Evolutionary conservation across 176 grass and related monocot genomes (phyloP).

Genomic region (Musa troglodytarum): DNA sequence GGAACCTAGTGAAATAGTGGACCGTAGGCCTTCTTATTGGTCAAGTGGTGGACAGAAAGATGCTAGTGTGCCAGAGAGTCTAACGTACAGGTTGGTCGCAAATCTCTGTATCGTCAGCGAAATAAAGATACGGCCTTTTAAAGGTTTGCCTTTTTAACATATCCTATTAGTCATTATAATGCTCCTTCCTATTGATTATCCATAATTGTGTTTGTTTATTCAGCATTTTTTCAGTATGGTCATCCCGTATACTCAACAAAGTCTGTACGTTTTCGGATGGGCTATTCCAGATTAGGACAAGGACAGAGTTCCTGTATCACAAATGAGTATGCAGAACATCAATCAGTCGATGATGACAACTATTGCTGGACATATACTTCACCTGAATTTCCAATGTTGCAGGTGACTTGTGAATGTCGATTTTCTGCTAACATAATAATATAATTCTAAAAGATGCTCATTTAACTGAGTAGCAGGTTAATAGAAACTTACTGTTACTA

Average conservation of each 20-base stretch:
- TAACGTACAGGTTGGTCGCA: slow-evolving; percentile 49
- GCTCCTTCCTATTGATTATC: not conserved
- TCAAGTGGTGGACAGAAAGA: slow-evolving; percentile 60
- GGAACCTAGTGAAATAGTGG: slow-evolving; percentile 23
- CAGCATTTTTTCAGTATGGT: slow-evolving; percentile 48
- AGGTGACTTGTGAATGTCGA: slow-evolving; percentile 29
- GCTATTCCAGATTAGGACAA: slow-evolving; percentile 37
- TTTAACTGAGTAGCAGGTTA: not conserved
- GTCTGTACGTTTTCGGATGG: slow-evolving; percentile 54
- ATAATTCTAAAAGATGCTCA: not conserved
- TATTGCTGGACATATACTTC: slow-evolving; percentile 77
- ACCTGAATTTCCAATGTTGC: slow-evolving; percentile 63
- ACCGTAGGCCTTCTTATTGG: slow-evolving; percentile 63
- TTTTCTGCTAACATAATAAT: not conserved
- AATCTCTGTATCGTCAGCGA: slow-evolving; percentile 47
- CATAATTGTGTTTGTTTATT: not conserved
- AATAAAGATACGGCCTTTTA: slow-evolving; percentile 56
- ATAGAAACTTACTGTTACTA: not conserved
- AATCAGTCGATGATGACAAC: slow-evolving; percentile 39
- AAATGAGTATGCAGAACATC: slow-evolving; percentile 24
- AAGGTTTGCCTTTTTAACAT: slow-evolving; percentile 36
- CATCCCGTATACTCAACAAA: slow-evolving; percentile 59
- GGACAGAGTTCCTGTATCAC: slow-evolving; percentile 21
- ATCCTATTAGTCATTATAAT: not conserved
- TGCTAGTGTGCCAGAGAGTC: slow-evolving; percentile 36